These are phyloP conservation scores for Botrytis cinerea DNA, from an alignment of 2,329 filamentous ascomycete genomes.

Conservation along the genomic window DNA sequence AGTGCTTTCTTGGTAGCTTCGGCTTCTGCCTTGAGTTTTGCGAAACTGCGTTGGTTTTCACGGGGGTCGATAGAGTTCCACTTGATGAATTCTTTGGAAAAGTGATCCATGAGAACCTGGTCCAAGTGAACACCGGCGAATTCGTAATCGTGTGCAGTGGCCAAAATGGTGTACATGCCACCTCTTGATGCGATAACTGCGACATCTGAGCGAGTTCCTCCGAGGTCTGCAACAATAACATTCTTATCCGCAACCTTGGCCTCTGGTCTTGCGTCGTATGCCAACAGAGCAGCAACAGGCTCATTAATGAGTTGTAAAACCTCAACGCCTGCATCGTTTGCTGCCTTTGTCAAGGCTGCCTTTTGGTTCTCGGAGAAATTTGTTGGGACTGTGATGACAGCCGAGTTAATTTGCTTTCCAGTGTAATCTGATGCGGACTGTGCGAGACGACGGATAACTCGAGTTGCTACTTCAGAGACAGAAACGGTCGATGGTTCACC, in stretches of 20 bases:
- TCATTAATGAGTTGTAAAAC: constrained; percentile 92
- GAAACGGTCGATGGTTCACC: constrained; percentile 66
- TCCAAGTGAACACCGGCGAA: constrained; percentile 84
- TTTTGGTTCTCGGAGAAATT: constrained; percentile 90
- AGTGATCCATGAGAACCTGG: constrained; percentile 90
- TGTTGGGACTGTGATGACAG: constrained; percentile 90
- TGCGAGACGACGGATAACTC: constrained; percentile 80
- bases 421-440: constrained; percentile 87
- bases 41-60: constrained; percentile 75
- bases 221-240: constrained; percentile 87
- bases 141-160: constrained; percentile 94
- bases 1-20: constrained; percentile 92
- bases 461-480: constrained; percentile 78
- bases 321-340: constrained; percentile 79
- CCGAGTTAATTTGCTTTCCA: constrained; percentile 90
- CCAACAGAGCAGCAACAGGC: constrained; percentile 83
- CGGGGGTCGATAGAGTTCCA: constrained; percentile 85
- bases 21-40: constrained; percentile 89
- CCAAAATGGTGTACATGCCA: constrained; percentile 94
- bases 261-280: constrained; percentile 85
- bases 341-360: constrained; percentile 73
- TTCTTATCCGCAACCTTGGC: constrained; percentile 79
- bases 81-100: constrained; percentile 98
- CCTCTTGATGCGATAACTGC: constrained; percentile 87
- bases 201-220: constrained; percentile 89